Conservation (phyloP, 257 asterid species). For the Gentiana macrophylla region DNA sequence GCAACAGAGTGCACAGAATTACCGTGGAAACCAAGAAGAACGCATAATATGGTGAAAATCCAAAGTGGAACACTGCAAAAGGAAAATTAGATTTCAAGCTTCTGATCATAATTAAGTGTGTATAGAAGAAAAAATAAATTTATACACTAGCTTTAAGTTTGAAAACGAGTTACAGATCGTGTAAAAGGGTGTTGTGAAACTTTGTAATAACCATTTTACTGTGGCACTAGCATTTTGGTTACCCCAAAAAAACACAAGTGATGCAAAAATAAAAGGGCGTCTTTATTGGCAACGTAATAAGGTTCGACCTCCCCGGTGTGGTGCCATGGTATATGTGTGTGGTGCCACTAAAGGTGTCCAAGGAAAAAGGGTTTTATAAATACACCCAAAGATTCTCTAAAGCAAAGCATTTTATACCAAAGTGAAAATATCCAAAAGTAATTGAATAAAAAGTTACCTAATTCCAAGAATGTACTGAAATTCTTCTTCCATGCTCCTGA, state of each 20-base stretch:
- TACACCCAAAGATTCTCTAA: neutral
- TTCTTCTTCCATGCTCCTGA: conserved; percentile 96
- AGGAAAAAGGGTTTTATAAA: neutral
- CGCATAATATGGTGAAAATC: conserved; percentile 33
- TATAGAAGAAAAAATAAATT: too few species aligned
- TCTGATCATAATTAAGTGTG: neutral
- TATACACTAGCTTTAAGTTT: too few species aligned
- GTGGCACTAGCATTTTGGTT: too few species aligned
- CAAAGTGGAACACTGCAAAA: conserved; percentile 40
- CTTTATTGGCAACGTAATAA: too few species aligned
- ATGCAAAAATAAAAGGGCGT: too few species aligned
- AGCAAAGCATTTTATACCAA: neutral
- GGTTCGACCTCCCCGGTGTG: too few species aligned
- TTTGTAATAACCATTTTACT: too few species aligned
- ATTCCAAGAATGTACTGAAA: conserved; percentile 94
- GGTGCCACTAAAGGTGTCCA: neutral
- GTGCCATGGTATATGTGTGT: neutral
- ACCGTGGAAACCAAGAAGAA: conserved; percentile 37
- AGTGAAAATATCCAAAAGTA: neutral
- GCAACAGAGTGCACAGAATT: conserved; percentile 2
- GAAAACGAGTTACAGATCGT: too few species aligned
- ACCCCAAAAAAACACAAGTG: too few species aligned
- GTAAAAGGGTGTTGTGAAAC: too few species aligned
- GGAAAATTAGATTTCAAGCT: conserved; percentile 3
- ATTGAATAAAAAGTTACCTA: conserved; percentile 31